Evolutionary conservation across 1,139 yeast genomes (phyloP).

Genomic region (Pichia sp.): DNA sequence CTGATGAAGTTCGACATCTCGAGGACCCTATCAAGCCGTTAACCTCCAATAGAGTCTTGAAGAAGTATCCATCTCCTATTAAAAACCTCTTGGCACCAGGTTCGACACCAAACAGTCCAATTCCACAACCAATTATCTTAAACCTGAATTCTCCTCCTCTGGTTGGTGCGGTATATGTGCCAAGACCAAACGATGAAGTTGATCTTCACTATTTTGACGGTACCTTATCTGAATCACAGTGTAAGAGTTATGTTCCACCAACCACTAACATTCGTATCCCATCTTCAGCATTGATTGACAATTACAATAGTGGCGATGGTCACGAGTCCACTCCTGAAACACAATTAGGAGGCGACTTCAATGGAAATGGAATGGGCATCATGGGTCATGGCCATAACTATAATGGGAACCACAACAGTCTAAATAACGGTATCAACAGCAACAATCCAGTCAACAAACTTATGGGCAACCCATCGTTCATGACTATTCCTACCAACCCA

Average conservation of each 20-base stretch:
- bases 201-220: conserved; percentile 68
- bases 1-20: conserved; percentile 87
- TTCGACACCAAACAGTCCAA: conserved; percentile 66
- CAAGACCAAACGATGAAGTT: conserved; percentile 71
- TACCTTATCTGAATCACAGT: conserved; percentile 24
- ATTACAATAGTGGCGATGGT: conserved; percentile 8
- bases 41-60: conserved; percentile 59
- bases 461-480: not conserved
- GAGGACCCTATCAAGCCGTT: conserved; percentile 75
- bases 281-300: conserved; percentile 30
- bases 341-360: not conserved
- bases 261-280: conserved; percentile 27
- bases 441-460: conserved; percentile 3
- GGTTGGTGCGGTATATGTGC: conserved; percentile 81
- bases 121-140: conserved; percentile 81
- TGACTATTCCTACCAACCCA: not conserved
- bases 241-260: conserved; percentile 31
- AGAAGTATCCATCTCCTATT: conserved; percentile 78
- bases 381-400: not conserved
- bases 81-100: conserved; percentile 69
- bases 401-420: not conserved
- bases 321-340: conserved; percentile 11
- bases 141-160: conserved; percentile 86
- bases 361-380: not conserved
- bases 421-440: not conserved